phyloP scores from a whole-genome alignment of 208 protist genomes.

The Crithidia expoeki region DNA sequence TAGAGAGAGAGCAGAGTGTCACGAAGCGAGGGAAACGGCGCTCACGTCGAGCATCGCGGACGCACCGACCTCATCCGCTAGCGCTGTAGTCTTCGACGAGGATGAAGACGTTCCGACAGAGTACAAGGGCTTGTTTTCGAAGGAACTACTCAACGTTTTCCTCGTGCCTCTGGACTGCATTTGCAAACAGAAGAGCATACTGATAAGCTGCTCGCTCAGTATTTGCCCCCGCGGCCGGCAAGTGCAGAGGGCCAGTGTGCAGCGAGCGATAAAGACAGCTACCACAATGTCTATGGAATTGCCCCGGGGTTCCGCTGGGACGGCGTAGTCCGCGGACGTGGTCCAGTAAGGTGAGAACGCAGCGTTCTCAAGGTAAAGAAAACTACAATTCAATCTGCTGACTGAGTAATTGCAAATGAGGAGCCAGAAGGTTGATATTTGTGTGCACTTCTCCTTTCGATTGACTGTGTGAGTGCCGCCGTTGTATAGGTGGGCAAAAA shows the following conservation, averaged over 20 bases:
- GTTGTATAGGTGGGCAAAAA: too few species aligned
- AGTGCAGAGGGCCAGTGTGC: not conserved
- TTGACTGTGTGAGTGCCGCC: too few species aligned
- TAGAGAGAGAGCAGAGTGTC: not conserved
- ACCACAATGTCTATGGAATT: slow-evolving; percentile 34
- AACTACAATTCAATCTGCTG: not conserved
- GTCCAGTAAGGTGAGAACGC: slow-evolving; percentile 17
- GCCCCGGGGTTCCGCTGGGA: slow-evolving; percentile 85
- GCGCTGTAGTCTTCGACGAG: slow-evolving; percentile 23
- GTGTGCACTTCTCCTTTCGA: too few species aligned
- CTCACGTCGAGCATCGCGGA: not conserved
- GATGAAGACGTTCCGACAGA: slow-evolving; percentile 65
- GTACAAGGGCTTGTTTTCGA: slow-evolving; percentile 63
- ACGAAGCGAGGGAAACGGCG: not conserved
- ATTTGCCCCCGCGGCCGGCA: slow-evolving; percentile 40
- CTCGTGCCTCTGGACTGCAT: slow-evolving; percentile 52
- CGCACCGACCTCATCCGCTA: not conserved
- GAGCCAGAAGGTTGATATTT: not conserved
- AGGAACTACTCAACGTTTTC: slow-evolving; percentile 59
- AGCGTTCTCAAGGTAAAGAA: not conserved
- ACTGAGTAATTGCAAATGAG: not conserved
- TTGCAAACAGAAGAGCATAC: slow-evolving; percentile 30
- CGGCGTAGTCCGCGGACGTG: slow-evolving; percentile 79
- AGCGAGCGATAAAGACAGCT: not conserved
- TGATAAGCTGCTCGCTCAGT: slow-evolving; percentile 78